Evolutionary conservation across 306 rosid species (phyloP), one percentile per base, ranked within the genome.

Genomic region (Vigna angularis): DNA sequence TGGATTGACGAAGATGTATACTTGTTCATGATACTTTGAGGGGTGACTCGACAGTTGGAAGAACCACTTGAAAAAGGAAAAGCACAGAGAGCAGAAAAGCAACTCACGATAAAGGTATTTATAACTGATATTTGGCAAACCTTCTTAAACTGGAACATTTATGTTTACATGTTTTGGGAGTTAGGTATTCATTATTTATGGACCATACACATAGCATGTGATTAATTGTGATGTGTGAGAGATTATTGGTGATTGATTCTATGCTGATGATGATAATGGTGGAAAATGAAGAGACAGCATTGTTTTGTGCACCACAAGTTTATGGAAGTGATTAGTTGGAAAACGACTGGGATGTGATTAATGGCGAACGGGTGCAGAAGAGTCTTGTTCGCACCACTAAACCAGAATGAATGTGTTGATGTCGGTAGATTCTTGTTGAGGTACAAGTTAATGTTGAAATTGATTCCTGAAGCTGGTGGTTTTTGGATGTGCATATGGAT

Each of bases 281-380:
- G 55, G 55, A 69, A 48, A 48, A 16, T 34, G 30, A 56, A 26
- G n/a, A 12, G 42, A 47, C 1, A 20, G 30, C 52, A 49, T 49
- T 79, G 53, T n/a, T 70, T 61, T 50, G 71, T 48, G 71, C 77
- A 70, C 53, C 34, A 5, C 17, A 7, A 24, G 67, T 4, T 13
- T 49, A 49, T 61, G 78, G 16, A 40, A 44, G 24, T 61, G 66
- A 62, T 24, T 50, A 53, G 20, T 45, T 50, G 51, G 73, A 48
- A 78, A 79, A 53, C 61, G 72, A 70, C 22, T 36, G 34, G 62
- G 73, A 53, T 66, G 17, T 2, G 53, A 74, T 69, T 16, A 52
- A 59, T 68, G 69, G 81, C 40, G 75, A 26, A n/a, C 67, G 64
- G 64, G 18, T 22, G 17, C 3, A 58, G 38, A 16, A 58, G n/a